phyloP scores from a whole-genome alignment of 768 basidiomycete genomes.

The Porpolomopsis calyptriformis region DNA sequence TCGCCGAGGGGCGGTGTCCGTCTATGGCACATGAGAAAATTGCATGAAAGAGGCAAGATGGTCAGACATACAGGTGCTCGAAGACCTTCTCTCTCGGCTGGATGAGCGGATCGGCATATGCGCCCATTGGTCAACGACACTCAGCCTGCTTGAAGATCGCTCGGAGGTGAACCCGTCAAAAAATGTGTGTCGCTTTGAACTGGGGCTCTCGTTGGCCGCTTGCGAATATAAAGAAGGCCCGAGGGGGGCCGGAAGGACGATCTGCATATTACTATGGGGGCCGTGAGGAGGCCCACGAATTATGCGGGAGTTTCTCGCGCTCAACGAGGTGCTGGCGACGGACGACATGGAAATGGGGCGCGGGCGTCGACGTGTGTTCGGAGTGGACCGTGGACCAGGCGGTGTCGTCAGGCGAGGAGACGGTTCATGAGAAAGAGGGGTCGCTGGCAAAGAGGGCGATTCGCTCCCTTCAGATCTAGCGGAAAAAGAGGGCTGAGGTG shows the following conservation, averaged over 20 bases:
- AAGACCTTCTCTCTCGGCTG: not conserved
- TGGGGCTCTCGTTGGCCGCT: slow-evolving; percentile 6
- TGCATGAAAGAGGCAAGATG: not conserved
- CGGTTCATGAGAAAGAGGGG: slow-evolving; percentile 4
- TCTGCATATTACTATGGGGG: slow-evolving; percentile 49
- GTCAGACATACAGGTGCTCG: not conserved
- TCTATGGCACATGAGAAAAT: not conserved
- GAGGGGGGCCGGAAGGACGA: slow-evolving; percentile 59
- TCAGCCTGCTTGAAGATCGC: slow-evolving; percentile 12
- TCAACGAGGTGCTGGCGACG: slow-evolving; percentile 20
- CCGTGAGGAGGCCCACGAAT: slow-evolving; percentile 53
- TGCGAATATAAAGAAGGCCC: slow-evolving; percentile 27
- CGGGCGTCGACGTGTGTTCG: slow-evolving; percentile 14
- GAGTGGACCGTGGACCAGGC: slow-evolving; percentile 8
- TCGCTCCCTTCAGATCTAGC: not conserved
- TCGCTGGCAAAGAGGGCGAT: not conserved
- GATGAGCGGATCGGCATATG: slow-evolving; percentile 7
- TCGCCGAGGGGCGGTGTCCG: not conserved
- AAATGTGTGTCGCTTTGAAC: slow-evolving; percentile 7
- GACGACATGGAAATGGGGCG: slow-evolving; percentile 32
- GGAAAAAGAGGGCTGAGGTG: slow-evolving; percentile 22
- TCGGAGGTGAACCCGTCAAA: slow-evolving; percentile 9
- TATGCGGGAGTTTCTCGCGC: slow-evolving; percentile 23
- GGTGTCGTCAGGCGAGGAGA: not conserved
- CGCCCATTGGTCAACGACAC: slow-evolving; percentile 30